Conservation (phyloP, 768 basidiomycete species). For the Pluteus cervinus region DNA sequence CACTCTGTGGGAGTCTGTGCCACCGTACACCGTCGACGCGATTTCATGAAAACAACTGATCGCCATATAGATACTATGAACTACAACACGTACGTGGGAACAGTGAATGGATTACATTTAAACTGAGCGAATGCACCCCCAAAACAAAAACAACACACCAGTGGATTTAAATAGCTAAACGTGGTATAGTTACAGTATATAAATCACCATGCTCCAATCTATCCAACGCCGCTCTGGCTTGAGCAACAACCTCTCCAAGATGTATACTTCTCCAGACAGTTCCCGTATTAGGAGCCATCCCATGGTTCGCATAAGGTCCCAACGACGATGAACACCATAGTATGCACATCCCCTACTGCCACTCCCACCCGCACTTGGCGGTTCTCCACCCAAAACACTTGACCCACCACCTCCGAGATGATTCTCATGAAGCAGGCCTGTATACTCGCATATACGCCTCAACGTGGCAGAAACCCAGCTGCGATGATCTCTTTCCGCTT, state of each 20-base stretch:
- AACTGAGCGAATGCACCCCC: no score
- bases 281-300: constrained; percentile 20
- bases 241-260: constrained; percentile 51
- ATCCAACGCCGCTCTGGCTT: constrained; percentile 51
- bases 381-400: constrained; percentile 9
- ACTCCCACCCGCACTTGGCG: constrained; percentile 16
- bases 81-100: no score
- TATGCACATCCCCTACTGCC: constrained; percentile 8
- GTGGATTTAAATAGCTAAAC: no score
- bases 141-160: no score
- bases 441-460: constrained; percentile 35
- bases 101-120: no score
- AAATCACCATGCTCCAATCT: constrained; percentile 36
- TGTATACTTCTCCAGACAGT: constrained; percentile 50
- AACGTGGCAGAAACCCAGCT: constrained; percentile 37
- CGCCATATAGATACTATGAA: no score
- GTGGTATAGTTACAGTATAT: no score
- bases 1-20: no score
- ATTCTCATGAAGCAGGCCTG: constrained; percentile 14
- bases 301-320: neutral
- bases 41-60: no score
- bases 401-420: constrained; percentile 8
- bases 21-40: no score
- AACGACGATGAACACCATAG: neutral
- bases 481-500: constrained; percentile 27